Evolutionary conservation across 495 filamentous ascomycete genomes (phyloP), one percentile per base, ranked within the genome.

Genomic region (Elasticomyces elasticus): DNA sequence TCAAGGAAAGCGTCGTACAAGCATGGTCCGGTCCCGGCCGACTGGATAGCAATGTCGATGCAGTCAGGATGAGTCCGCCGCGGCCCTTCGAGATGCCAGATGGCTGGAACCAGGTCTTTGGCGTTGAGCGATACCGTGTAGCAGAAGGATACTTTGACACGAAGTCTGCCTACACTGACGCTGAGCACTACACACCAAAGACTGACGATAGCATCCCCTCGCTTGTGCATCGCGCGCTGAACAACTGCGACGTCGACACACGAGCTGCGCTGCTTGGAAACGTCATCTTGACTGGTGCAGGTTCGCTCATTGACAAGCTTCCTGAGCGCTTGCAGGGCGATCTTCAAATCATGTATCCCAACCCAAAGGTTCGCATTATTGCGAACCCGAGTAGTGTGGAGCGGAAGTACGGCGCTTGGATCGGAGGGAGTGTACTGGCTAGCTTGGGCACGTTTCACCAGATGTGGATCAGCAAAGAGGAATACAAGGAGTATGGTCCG

Each of bases 71-170:
- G 46, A 77, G 76, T 53, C 84, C 81, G 1, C 86, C 84, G 22
- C 83, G 87, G 23, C 86, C 91, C 5, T 98, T 96, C 66, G 92
- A 98, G 74, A 87, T 98, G 76, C 92, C 92, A 1, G 87, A 97
- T 65, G 89, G 92, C 15, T 85, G 81, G 72, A 97, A 98, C 73
- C 85, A 94, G 62, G 83, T 95, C 64, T 97, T 95, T 71, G 82
- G 86, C 49, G 76, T 80, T 35, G 89, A 96, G 64, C 82, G 94
- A 24, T 95, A 83, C 72, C 79, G 79, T 37, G 84, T 88, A 25
- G 79, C 82, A 7, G 92, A 98, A 66, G 88, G 85, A 23, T 76
- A 97, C 56, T 98, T 87, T 74, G 89, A 96, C 67, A 81, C 82
- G 56, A 82, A 81, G 54, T 84, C 83, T 37, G 80, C 82, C 0